Conservation (phyloP, 768 basidiomycete species). For the Hypsizygus marmoreus region DNA sequence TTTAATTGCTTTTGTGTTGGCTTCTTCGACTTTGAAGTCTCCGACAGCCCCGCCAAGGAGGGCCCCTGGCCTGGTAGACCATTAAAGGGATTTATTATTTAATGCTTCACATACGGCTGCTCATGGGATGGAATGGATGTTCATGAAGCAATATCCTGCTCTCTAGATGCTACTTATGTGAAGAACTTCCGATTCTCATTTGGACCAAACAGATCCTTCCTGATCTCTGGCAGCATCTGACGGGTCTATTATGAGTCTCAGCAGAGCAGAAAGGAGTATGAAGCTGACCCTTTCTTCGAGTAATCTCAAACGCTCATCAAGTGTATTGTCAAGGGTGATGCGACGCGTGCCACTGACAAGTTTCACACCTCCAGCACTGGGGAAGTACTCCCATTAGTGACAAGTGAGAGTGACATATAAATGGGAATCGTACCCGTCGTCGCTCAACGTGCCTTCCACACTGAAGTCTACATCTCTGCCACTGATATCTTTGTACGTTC, state of each 20-base stretch:
- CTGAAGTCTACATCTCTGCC: conserved; percentile 62
- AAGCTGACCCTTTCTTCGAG: conserved; percentile 84
- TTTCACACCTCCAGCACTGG: conserved; percentile 84
- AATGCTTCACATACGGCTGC: background rate
- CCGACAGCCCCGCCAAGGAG: too few relatives aligned
- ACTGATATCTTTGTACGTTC: conserved; percentile 75
- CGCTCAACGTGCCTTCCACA: conserved; percentile 61
- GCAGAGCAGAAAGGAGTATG: background rate
- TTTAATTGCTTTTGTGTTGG: too few relatives aligned
- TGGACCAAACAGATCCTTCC: conserved; percentile 83
- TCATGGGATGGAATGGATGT: background rate
- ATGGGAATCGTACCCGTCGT: conserved; percentile 59
- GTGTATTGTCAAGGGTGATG: conserved; percentile 91
- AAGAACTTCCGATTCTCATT: conserved; percentile 95
- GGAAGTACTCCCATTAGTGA: background rate
- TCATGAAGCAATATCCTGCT: conserved; percentile 1
- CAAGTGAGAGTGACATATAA: conserved; percentile 1
- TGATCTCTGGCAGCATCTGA: conserved; percentile 95
- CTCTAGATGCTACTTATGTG: conserved; percentile 41
- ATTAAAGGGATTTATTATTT: too few relatives aligned
- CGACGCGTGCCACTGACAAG: conserved; percentile 70
- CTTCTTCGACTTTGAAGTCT: too few relatives aligned
- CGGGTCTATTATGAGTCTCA: background rate
- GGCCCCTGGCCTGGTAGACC: too few relatives aligned
- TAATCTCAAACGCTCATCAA: conserved; percentile 87